These are phyloP conservation scores for Termitomyces sp. DNA, from an alignment of 768 basidiomycete species.

Conservation along the genomic window DNA sequence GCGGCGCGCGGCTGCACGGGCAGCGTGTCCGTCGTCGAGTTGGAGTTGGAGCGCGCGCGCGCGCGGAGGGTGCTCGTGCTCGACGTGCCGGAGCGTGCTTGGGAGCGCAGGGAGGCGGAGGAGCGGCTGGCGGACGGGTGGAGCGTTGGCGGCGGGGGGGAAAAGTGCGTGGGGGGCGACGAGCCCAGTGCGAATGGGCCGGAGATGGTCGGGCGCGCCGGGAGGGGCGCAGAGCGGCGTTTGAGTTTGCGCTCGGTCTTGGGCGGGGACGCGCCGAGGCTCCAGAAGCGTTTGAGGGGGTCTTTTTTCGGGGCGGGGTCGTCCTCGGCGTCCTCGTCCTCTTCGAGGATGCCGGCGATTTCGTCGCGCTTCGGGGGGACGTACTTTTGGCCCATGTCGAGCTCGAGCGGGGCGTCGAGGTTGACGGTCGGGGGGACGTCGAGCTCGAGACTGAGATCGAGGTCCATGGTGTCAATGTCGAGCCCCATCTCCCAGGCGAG, in stretches of 20 bases:
- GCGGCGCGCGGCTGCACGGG: too few relatives aligned
- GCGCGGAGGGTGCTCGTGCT: background rate
- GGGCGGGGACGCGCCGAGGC: conserved; percentile 13
- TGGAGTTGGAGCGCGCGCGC: conserved; percentile 11
- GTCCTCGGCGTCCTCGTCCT: conserved; percentile 16
- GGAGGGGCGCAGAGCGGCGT: conserved; percentile 4
- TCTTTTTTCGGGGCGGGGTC: conserved; percentile 5
- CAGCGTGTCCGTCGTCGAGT: too few relatives aligned
- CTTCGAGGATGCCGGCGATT: conserved; percentile 13
- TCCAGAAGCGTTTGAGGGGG: conserved; percentile 30
- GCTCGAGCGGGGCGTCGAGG: conserved; percentile 9
- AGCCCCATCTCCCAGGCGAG: conserved; percentile 14
- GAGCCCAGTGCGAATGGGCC: conserved; percentile 42
- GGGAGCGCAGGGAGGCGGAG: conserved; percentile 12
- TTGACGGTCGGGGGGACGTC: background rate
- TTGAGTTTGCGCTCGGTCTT: conserved; percentile 4
- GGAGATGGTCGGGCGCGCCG: conserved; percentile 33
- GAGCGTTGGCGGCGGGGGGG: background rate
- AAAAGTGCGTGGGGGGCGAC: conserved; percentile 11
- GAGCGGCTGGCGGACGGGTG: conserved; percentile 7
- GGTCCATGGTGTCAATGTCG: conserved; percentile 31
- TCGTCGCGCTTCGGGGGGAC: background rate
- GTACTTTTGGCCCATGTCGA: conserved; percentile 11
- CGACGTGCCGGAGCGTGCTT: background rate
- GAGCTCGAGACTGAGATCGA: conserved; percentile 8